Base-by-base conservation (phyloP, 257 asterid genomes). In the Linderniella brevidens region DNA sequence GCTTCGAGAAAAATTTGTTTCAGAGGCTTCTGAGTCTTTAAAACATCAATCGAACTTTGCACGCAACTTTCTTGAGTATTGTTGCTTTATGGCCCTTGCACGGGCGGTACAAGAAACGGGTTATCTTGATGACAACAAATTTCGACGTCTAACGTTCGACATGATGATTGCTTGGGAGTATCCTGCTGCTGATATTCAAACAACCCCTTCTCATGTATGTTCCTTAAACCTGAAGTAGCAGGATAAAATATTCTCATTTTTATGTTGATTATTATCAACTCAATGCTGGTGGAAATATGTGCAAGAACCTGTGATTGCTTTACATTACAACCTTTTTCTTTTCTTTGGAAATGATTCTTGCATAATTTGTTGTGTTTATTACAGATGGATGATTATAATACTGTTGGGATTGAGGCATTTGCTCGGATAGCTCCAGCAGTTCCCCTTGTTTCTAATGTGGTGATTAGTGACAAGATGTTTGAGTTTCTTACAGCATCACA, bases 81-180 rank as follows among this genome's bases (percentile, higher is more conserved):
- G 92, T 76, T 73, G 92, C 72, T 80, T 87, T 68, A 74, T 72
- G 79, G 90, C 95, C 43, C 83, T 87, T 71, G 80, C 78, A 9
- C 66, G 67, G 55, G 75, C 85, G 3, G 74, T 71, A 61, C 80
- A 69, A 71, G 76, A 64, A 58, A 52, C 66, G 65, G 93, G 88
- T 36, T 83, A 73, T 65, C 78, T 87, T 48, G 93, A 81, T 17
- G 95, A 87, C 71, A 50, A 64, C 50, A 76, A 62, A 56, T 87
- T 87, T 69, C 83, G 97, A 40, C 95, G 93, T 51, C 86, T 87
- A 60, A 83, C 85, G 58, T 87, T 83, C 67, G 97, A 83, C 57
- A 87, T 83, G 93, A 87, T 87, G 95, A 74, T 87, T 56, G 95
- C 94, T 41, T 87, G 97, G 97, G 97, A 83, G 62, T 64, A 68